Evolutionary conservation across 352 stramenopile genomes (phyloP).

Genomic region (Ophiocytium majus): DNA sequence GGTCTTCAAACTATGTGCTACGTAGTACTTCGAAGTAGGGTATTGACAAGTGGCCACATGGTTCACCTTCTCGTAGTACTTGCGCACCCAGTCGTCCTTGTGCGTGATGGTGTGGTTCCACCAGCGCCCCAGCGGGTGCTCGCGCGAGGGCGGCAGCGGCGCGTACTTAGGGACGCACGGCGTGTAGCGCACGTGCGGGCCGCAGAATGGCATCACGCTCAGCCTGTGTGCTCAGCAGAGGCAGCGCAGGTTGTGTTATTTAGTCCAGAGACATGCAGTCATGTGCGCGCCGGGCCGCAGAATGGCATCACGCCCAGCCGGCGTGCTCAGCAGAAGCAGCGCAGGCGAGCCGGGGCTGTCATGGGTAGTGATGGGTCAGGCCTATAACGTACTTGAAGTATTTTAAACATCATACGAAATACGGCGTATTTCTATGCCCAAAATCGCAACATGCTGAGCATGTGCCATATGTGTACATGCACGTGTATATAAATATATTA

Average conservation of each 20-base stretch:
- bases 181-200: constrained; percentile 49
- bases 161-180: constrained; percentile 55
- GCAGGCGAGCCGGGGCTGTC: not conserved
- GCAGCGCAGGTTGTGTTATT: not conserved
- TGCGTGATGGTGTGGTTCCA: constrained; percentile 45
- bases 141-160: constrained; percentile 34
- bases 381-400: too few relatives aligned
- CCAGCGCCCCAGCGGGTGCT: constrained; percentile 49
- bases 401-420: too few relatives aligned
- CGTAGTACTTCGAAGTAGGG: too few relatives aligned
- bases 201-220: constrained; percentile 46
- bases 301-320: constrained; percentile 41
- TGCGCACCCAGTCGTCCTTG: constrained; percentile 56
- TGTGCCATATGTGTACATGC: not conserved
- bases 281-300: not conserved
- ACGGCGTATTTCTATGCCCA: not conserved
- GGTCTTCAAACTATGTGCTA: too few relatives aligned
- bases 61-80: constrained; percentile 46
- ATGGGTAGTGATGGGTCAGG: too few relatives aligned
- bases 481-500: not conserved
- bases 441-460: not conserved
- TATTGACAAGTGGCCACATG: too few relatives aligned
- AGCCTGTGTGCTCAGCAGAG: constrained; percentile 20
- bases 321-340: not conserved
- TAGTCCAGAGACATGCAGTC: not conserved